Evolutionary conservation across 2,329 filamentous ascomycete genomes (phyloP), one percentile per base, ranked within the genome.

Genomic region (Sclerotinia spermophila): DNA sequence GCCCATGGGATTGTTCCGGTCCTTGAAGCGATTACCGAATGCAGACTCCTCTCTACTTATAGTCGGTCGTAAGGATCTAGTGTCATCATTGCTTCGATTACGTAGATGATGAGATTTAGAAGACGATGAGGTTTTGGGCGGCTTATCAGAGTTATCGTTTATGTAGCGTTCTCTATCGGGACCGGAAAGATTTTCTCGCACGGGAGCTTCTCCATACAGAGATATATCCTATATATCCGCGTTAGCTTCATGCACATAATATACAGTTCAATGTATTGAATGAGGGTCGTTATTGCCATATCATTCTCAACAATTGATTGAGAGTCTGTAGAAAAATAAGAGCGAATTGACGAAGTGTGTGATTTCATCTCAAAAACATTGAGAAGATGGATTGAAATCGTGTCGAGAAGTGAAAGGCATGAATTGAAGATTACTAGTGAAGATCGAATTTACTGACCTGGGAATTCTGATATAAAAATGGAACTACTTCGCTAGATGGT

Each of bases 401-500:
- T 44, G 38, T 61, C 42, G 21, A 24, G 21, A 38, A 69, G 21
- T 66, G 21, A 65, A 58, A 64, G 67, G 30, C 45, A 53, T 33
- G 45, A 33, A 30, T 42, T 56, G 68, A 69, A 35, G 59, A 67
- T 67, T 60, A 51, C 48, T 56, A 60, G 55, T 67, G 61, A 59
- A 70, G 62, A 70, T 60, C 62, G 62, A 67, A 67, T 70, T 60
- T 62, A 38, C 89, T 84, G 81, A 92, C 90, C 83, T 92, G 88
- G 75, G 87, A 87, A 79, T 96, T 93, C 81, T 98, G 96, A 79
- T 96, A 98, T 73, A 97, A 86, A 86, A 97, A 99, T n/a, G 96
- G 96, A 53, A 97, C 96, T 71, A 99, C 94, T 81, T 98, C 95
- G 78, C 93, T 96, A 19, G 92, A 93, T 56, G 92, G 92, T 67